Evolutionary conservation across 805 yeast species (phyloP).

Genomic region (Kuraishia piskuri): DNA sequence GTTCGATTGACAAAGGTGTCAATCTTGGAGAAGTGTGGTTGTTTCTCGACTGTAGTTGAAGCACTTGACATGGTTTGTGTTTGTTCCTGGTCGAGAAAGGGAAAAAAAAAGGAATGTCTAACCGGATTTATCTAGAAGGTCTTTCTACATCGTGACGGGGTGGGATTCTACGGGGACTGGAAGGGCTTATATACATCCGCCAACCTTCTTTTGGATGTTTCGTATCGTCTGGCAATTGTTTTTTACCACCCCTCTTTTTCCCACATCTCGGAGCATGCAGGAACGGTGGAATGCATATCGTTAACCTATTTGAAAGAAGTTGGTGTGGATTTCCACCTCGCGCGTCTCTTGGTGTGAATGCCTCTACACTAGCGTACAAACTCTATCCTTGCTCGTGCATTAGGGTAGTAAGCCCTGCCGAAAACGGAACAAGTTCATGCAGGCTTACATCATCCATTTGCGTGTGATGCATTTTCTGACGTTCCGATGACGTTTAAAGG

Average conservation of each 20-base stretch:
- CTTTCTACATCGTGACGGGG: background rate
- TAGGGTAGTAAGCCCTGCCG: background rate
- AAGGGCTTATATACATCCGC: background rate
- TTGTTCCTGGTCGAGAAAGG: background rate
- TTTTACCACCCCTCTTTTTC: background rate
- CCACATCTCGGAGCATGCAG: background rate
- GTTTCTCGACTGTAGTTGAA: background rate
- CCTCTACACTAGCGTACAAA: background rate
- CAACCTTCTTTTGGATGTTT: no score
- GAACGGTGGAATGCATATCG: background rate
- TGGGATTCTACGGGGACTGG: background rate
- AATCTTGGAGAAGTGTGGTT: background rate
- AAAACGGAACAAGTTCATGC: background rate
- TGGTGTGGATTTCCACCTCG: background rate
- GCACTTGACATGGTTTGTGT: background rate
- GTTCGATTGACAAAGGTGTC: constrained; percentile 5
- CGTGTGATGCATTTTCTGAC: background rate
- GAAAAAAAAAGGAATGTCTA: background rate
- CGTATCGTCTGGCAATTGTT: background rate
- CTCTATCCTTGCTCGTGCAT: background rate
- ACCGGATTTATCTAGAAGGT: background rate
- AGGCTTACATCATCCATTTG: background rate
- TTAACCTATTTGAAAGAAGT: no score
- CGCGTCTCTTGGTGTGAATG: background rate
- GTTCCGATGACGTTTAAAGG: background rate